Evolutionary conservation across 2,329 filamentous ascomycete genomes (phyloP), one percentile per base, ranked within the genome.

Genomic region (Pseudohalonectria lignicola): DNA sequence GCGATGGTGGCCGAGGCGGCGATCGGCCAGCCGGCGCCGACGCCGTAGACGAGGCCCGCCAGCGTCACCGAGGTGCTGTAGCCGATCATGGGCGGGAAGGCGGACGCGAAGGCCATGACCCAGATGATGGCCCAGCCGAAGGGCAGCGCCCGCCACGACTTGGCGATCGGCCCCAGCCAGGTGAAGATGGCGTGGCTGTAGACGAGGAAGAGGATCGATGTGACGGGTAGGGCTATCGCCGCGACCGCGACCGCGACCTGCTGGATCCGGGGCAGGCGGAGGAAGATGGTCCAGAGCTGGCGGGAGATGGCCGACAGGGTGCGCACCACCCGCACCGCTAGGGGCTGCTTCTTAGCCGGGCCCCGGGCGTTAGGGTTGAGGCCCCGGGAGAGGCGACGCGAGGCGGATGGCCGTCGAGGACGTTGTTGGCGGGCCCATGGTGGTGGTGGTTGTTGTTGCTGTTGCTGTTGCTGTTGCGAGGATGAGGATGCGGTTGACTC

Each of bases 21-120:
- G 47, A 94, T 79, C 47, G 86, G 77, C 86, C 88, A 95, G 18
- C 85, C 88, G 44, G 49, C 48, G 2, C 65, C 67, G 46, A 75
- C 74, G 3, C 69, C 73, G 51, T 66, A 76, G 12, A 76, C 66
- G 49, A 77, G 68, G 21, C 67, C 67, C 6, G 68, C 61, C 19
- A 74, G 54, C 19, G 68, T 74, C 41, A 67, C 61, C 49, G 81
- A 79, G 2, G 82, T 85, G 43, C 81, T 85, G 66, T 94, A 94
- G 12, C 88, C 88, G 45, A 95, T 81, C 49, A 94, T 60, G 2
- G 88, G 88, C 16, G 88, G 88, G 57, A 94, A 93, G 2, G 81
- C 85, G 13, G 87, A 82, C 30, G 73, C 54, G 55, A 88, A 86
- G 26, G 83, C 80, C 49, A 85, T 64, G 23, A 73, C 56, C 75